Base-by-base conservation (phyloP, 352 stramenopile species). In the Globisporangium nagaii region DNA sequence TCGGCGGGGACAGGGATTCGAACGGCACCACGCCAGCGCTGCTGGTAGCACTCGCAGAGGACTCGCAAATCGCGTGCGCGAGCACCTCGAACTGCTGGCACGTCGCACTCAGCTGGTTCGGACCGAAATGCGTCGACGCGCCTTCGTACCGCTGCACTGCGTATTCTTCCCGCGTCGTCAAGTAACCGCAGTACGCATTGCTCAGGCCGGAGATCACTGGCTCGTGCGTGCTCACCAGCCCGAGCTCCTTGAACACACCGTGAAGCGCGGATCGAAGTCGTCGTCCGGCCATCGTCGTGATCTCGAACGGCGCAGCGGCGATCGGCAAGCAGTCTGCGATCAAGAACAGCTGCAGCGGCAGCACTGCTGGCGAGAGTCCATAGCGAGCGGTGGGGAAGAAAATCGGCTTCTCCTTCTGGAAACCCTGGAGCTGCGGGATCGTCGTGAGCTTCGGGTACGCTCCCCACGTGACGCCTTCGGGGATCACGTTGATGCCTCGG, bases 91-190 rank as follows among this genome's bases (percentile, higher is more conserved):
- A 90, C 56, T 93, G 75, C 55, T 95, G 81, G 28, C 81, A 75
- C 9, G 82, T 88, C 12, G 82, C 86, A 25, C 68, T 67, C 15
- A 96, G 68, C 55, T 96, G 84, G 43, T 95, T 95, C 0, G 84
- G 84, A 6, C 86, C 86, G 39, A 95, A 96, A 57, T 94, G 83
- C 27, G 84, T 96, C 19, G 83, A 96, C 12, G 86, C 84, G n/a
- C 86, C 86, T 79, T 96, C 86, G 56, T 96, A 96, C 4, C 84
- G 77, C 58, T 96, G 86, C 4, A 91, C 73, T 1, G 84, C 68
- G 43, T 94, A 96, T 56, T 96, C 86, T 56, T 95, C 86, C 2
- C 78, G 73, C 4, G 86, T 96, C 8, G 84, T 87, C 54, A 95
- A 68, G 59, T 96, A 96, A 4, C 82, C 84, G 40, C 79, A 80